Conservation (phyloP, 768 basidiomycete species). For the Lactifluus hygrophoroides region DNA sequence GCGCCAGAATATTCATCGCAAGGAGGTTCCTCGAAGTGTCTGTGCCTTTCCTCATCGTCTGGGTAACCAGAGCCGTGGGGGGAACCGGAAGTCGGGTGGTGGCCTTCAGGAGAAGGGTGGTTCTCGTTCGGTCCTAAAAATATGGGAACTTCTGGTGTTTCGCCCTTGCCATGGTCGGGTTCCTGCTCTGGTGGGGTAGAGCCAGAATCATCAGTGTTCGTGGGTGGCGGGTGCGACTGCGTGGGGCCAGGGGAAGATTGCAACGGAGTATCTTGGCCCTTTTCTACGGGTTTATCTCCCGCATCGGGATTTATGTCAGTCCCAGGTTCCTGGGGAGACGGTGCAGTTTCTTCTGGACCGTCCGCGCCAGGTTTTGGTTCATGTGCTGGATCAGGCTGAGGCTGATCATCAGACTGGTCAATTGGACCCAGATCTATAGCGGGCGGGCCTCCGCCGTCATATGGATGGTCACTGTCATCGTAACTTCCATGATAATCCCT, state of each 20-base stretch:
- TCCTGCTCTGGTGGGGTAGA: not conserved
- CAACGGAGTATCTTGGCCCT: not conserved
- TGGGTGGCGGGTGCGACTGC: not conserved
- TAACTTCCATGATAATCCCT: not conserved
- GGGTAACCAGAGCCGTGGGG: not conserved
- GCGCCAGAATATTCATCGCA: not conserved
- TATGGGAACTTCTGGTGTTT: conserved; percentile 1
- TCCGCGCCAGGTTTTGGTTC: not conserved
- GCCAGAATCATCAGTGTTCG: not conserved
- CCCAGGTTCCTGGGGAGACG: not conserved
- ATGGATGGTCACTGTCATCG: not conserved
- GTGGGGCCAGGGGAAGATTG: not conserved
- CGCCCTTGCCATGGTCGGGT: not conserved
- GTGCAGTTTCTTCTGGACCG: not conserved
- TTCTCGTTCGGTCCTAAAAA: conserved; percentile 3
- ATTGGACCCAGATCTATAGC: conserved; percentile 7
- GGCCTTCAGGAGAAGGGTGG: not conserved
- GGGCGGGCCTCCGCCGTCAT: not conserved
- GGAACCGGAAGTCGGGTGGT: not conserved
- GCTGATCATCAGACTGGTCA: not conserved
- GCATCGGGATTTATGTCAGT: not conserved
- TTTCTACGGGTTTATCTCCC: not conserved
- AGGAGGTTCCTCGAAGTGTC: not conserved
- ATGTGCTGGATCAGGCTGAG: not conserved
- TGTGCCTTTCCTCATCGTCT: not conserved